Evolutionary conservation across 345 rosid genomes (phyloP), one percentile per base, ranked within the genome.

Genomic region (Barbarea vulgaris): DNA sequence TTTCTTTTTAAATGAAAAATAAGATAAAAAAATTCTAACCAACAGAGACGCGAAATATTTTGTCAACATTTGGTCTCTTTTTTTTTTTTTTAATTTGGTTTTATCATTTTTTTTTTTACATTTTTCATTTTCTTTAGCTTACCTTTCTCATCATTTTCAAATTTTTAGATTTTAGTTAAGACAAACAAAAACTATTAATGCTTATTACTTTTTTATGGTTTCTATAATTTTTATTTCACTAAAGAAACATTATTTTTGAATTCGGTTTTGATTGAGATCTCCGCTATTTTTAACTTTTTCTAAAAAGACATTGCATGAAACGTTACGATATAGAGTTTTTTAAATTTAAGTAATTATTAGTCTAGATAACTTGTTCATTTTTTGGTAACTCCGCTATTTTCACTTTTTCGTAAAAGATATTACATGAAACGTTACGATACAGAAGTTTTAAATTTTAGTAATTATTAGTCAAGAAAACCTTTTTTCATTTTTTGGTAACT

Each of bases 21-120:
- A 24, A 53, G 1, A 12, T 15, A 85, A 4, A 39, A 85, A 85
- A 85, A 84, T 84, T 87, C 88, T 92, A 88, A 85, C 79, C 80
- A 81, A 85, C 30, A 85, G 89, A 86, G 90, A 86, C 91, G 84
- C 80, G 85, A 89, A 87, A 36, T 48, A 36, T 67, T 87, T 93
- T 91, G 98, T 93, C 98, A 88, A 88, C 86, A 88, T 89, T 90
- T 89, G 86, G 89, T 91, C 97, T 89, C 87, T 2, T 31, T 54
- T 7, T 13, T 36, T 34, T 37, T 19, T 9, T 22, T 31, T 6
- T 5, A 27, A 27, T 7, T 31, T 31, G 0, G 5, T 37, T 27
- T 46, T 70, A 57, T 58, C 66, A 42, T 70, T 17, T 88, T 90
- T 59, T 70, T 17, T 88, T 90, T 59, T 59, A 5, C 67, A 21